These are phyloP conservation scores for Suhomyces coccinellae DNA, from an alignment of 1,139 yeast species.

Conservation along the genomic window DNA sequence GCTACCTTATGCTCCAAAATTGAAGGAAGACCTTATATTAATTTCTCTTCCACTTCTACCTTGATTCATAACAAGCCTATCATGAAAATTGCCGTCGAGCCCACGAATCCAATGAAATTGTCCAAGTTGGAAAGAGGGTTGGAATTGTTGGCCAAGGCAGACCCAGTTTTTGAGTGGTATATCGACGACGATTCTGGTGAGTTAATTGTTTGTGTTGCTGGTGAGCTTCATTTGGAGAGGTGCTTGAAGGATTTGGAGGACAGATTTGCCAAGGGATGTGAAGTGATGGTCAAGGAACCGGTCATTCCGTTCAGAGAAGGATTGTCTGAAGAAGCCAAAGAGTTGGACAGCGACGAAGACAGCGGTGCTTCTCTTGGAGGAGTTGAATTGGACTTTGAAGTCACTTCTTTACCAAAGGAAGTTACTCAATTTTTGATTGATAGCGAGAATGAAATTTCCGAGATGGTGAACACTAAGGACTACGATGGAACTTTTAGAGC, in stretches of 20 bases:
- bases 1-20: constrained; percentile 68
- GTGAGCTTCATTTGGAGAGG: constrained; percentile 89
- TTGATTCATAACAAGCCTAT: constrained; percentile 75
- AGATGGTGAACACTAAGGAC: constrained; percentile 21
- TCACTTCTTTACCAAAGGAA: constrained; percentile 57
- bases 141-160: constrained; percentile 77
- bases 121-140: constrained; percentile 77
- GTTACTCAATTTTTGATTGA: constrained; percentile 52
- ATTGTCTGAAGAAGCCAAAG: constrained; percentile 38
- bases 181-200: constrained; percentile 86
- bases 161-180: constrained; percentile 87
- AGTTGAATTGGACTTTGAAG: constrained; percentile 51
- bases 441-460: constrained; percentile 40
- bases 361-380: constrained; percentile 38
- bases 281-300: constrained; percentile 84
- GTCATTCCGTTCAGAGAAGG: constrained; percentile 96
- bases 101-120: constrained; percentile 80
- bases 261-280: constrained; percentile 84
- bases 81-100: constrained; percentile 92
- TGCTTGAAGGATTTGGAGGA: constrained; percentile 86
- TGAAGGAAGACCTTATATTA: constrained; percentile 61
- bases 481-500: constrained; percentile 24
- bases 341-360: constrained; percentile 4
- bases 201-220: constrained; percentile 90
- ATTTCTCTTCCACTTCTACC: constrained; percentile 60